Conservation (phyloP, 2,329 filamentous ascomycete species). For the Cladobotryum mycophilum region DNA sequence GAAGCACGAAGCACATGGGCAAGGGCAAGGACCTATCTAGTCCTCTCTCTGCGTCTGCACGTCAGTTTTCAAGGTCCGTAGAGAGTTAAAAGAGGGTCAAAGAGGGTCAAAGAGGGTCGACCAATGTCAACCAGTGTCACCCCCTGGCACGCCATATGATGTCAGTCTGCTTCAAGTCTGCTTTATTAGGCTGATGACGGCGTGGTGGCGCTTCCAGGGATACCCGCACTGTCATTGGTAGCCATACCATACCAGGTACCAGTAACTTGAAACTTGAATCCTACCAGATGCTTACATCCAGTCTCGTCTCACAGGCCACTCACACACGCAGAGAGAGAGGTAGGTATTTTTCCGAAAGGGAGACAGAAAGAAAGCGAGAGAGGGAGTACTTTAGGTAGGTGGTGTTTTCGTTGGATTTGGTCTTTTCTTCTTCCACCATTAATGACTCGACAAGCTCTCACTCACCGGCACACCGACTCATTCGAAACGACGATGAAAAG, state of each 20-base stretch:
- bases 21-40: too few species aligned
- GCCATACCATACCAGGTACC: not conserved
- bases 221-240: not conserved
- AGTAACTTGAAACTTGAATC: not conserved
- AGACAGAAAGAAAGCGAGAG: too few species aligned
- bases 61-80: conserved; percentile 11
- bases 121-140: not conserved
- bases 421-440: too few species aligned
- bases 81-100: too few species aligned
- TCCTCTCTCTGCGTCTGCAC: conserved; percentile 4
- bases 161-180: conserved; percentile 9
- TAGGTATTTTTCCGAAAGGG: too few species aligned
- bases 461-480: not conserved
- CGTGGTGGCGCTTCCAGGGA: conserved; percentile 9
- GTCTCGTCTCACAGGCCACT: too few species aligned
- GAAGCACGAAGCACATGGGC: too few species aligned
- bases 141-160: conserved; percentile 9
- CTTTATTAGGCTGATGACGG: conserved; percentile 7
- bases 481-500: not conserved
- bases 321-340: too few species aligned
- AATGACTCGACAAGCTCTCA: not conserved
- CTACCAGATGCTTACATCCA: too few species aligned
- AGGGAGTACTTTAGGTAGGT: too few species aligned
- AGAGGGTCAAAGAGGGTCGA: not conserved
- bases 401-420: too few species aligned